Evolutionary conservation across 1,284 basidiomycete genomes (phyloP), one percentile per base, ranked within the genome.

Genomic region (Tilletia walkeri): DNA sequence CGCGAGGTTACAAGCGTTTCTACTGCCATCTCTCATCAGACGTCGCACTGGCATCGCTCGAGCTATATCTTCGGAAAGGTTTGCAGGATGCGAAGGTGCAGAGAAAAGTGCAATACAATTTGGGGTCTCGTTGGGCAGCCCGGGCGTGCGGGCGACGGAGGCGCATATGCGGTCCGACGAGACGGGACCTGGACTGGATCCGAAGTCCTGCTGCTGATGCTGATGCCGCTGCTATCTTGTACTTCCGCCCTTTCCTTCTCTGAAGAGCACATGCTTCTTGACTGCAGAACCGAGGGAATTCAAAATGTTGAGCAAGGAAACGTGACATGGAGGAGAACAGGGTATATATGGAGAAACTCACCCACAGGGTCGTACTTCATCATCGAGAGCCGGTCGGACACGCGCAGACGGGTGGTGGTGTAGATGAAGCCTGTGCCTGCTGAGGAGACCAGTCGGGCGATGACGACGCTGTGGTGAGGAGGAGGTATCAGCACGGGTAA

Each of bases 341-440:
- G n/a, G n/a, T n/a, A n/a, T n/a, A n/a, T n/a, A n/a, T n/a, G n/a
- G n/a, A n/a, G n/a, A n/a, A n/a, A n/a, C 76, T 68, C 72, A 82
- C 81, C 77, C 67, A 75, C 75, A n/a, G 81, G 81, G 49, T 83
- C 81, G 71, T 82, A 83, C 72, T 83, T 83, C 74, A 80, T 80
- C 79, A 82, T 76, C 56, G 73, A 74, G 47, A 83, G 75, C 65
- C 68, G 72, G 24, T 82, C 80, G 6, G 76, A 75, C 1, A 78
- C 72, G 49, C 81, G 74, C 47, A 76, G 73, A 59, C 81, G 69
- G 16, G 75, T 72, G 12, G 79, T 83, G 41, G 81, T 83, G 75
- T 83, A 83, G 70, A 78, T 75, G 71, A 73, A 82, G 0, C 81
- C 80, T 4, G 81, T 81, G 39, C 81, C 81, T 20, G 81, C 81